Evolutionary conservation across 257 asterid genomes (phyloP).

Genomic region (Asclepias syriaca): DNA sequence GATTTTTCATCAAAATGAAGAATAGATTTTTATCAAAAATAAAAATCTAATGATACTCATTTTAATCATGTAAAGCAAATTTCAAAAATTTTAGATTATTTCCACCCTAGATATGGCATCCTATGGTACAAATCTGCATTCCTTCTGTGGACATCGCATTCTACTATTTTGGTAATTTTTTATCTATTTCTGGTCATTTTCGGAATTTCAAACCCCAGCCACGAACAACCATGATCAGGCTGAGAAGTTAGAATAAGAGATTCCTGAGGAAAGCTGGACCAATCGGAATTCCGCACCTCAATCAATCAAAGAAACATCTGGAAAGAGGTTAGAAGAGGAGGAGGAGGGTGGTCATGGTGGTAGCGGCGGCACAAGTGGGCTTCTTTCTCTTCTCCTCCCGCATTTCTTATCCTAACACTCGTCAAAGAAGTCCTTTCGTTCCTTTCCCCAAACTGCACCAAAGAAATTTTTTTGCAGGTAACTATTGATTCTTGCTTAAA

Average conservation of each 20-base stretch:
- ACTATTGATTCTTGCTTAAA: conserved; percentile 13
- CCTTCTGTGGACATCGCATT: no score
- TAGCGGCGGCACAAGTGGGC: conserved; percentile 32
- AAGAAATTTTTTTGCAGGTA: conserved; percentile 39
- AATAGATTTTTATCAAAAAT: background rate
- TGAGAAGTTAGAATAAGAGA: background rate
- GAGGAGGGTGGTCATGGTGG: conserved; percentile 23
- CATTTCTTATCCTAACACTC: conserved; percentile 24
- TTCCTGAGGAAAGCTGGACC: background rate
- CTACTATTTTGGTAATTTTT: no score
- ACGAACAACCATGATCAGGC: background rate
- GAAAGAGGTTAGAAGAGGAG: background rate
- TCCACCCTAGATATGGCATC: no score
- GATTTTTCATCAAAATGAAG: background rate
- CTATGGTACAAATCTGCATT: no score
- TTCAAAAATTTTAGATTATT: no score
- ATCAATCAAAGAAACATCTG: background rate
- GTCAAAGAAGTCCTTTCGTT: conserved; percentile 19
- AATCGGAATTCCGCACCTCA: background rate
- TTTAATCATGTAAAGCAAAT: no score
- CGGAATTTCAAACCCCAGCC: background rate
- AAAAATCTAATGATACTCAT: background rate
- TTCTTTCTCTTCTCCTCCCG: conserved; percentile 36
- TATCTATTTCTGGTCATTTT: no score
- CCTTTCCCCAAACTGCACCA: conserved; percentile 17